Evolutionary conservation across 75 land plant genomes (phyloP), one percentile per base, ranked within the genome.

Genomic region (Larix kaempferi): DNA sequence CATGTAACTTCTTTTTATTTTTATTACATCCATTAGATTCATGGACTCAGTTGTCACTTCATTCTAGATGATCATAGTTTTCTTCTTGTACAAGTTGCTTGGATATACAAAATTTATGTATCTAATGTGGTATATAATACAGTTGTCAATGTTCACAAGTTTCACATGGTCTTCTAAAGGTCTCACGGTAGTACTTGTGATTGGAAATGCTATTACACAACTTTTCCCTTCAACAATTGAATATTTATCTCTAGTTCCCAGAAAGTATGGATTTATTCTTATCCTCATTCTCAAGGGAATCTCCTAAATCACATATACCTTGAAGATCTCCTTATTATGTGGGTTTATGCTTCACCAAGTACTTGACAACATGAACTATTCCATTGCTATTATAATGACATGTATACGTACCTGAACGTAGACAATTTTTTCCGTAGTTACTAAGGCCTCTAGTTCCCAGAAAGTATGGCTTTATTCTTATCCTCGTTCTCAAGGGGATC

Each of bases 391-490:
- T 29, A 64, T 14, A 14, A 63, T 63, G 65, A n/a, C n/a, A n/a
- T n/a, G n/a, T n/a, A n/a, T n/a, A n/a, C n/a, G n/a, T n/a, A n/a
- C n/a, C n/a, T n/a, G n/a, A n/a, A n/a, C n/a, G n/a, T n/a, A n/a
- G n/a, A n/a, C n/a, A n/a, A n/a, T n/a, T n/a, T n/a, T n/a, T n/a
- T n/a, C n/a, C n/a, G n/a, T n/a, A n/a, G n/a, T n/a, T n/a, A n/a
- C n/a, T n/a, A n/a, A n/a, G n/a, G n/a, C n/a, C 98, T 7, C 87
- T 96, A 56, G 84, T 96, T 76, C 99, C 99, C 66, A 95, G 92
- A 69, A 89, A 83, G 99, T 94, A 85, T 29, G 67, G 16, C 57
- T 79, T 27, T 64, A 59, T 58, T 59, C 11, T 37, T 57, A 54
- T 67, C 23, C 25, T 79, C 58, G 44, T 58, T 69, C 44, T 69